Base-by-base conservation (phyloP, 352 stramenopile genomes). In the Phytophthora boehmeriae region DNA sequence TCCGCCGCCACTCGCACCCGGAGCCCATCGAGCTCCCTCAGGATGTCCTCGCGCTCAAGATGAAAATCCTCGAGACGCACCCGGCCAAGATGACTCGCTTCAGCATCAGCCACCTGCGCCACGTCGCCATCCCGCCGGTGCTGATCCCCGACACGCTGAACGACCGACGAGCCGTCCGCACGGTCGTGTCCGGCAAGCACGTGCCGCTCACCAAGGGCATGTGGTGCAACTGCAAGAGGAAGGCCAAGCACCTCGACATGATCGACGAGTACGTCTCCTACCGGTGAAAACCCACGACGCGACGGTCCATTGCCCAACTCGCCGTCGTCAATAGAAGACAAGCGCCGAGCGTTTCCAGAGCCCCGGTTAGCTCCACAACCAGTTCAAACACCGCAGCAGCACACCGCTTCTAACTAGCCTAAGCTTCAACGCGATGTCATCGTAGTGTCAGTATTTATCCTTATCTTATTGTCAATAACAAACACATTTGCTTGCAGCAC, bases 191-290 rank as follows among this genome's bases (percentile, higher is more conserved):
- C 32, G 78, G 78, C 56, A 78, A 76, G 44, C 70, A 58, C 14
- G 74, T 86, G 28, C 73, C 74, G 44, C 68, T 79, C 35, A 86
- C 76, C 30, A 75, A 64, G 51, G 46, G 51, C 39, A 86, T 86
- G 76, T 81, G 74, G 73, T 49, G 47, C 23, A 78, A 75, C 39
- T 66, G 59, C 59, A 83, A 83, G 71, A 67, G 53, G 48, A 72
- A 71, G 23, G 38, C 54, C 22, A 73, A 71, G 52, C 68, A 64
- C 43, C 65, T 86, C 20, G 71, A 86, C 66, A 63, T 73, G 56
- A 83, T 86, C 56, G 52, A 81, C 56, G 76, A 86, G 59, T 63
- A 76, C 46, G 59, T 81, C 49, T 58, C 52, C 16, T 86, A 86
- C 57, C 62, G 67, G 47, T 75, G 54, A 75, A 23, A 59, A n/a